Evolutionary conservation across 169 alveolate genomes (phyloP), one percentile per base, ranked within the genome.

Genomic region (Neospora caninum): DNA sequence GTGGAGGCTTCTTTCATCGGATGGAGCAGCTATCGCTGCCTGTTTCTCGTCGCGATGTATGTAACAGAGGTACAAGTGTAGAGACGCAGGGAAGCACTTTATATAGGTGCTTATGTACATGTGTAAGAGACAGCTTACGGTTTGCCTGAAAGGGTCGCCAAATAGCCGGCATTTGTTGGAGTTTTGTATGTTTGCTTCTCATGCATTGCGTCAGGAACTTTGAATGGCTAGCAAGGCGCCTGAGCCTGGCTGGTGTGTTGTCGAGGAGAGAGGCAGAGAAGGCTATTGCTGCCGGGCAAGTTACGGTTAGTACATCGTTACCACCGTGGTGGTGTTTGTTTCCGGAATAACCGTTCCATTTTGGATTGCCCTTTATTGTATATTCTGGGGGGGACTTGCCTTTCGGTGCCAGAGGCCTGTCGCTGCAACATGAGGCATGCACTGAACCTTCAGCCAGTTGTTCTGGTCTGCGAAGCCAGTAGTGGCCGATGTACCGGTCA

Each of bases 141-240:
- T n/a, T n/a, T n/a, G n/a, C n/a, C 73, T 64, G n/a, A 64, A 10
- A 7, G 22, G 22, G 4, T 49, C 13, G 22, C 13, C 58, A 49
- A 7, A 13, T 49, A 4, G 4, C 13, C 58, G 22, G 58, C 13
- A 13, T 49, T 49, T 49, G 58, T 49, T 18, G 82, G 34, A 69
- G 13, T 29, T 4, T 18, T 69, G 34, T 69, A 6, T 69, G 38
- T 34, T 34, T 69, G 27, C 18, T 69, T 6, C 82, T 69, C 34
- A 10, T 69, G 22, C 82, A 31, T 69, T 20, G 82, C 82, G 22
- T 78, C 86, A 82, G 89, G 64, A 39, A 36, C 64, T 82, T 82
- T 42, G 89, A 82, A 31, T 82, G 89, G 89, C 89, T 82, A 49
- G 58, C 89, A 20, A 22, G 89, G 89, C 53, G 89, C 41, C 89